These are phyloP conservation scores for Aspergillus sclerotiicarbonarius DNA, from an alignment of 495 filamentous ascomycete species.

Conservation along the genomic window DNA sequence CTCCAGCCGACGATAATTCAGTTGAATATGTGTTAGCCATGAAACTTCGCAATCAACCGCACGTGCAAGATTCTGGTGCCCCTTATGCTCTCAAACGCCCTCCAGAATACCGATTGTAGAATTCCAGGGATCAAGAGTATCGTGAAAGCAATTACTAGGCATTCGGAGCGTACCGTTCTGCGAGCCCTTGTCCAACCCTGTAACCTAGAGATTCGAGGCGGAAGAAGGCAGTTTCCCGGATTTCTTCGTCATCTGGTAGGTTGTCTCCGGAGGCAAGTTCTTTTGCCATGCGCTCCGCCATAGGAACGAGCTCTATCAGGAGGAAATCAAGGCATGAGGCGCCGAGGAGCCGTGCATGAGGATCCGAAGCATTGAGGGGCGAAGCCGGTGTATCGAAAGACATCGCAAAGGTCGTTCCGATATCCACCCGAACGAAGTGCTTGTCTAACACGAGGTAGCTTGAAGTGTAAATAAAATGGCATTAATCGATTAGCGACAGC, in stretches of 20 bases:
- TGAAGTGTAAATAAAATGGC: neutral
- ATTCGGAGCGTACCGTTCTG: conserved; percentile 67
- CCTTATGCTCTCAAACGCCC: neutral
- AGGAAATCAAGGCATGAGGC: conserved; percentile 87
- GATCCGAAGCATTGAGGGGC: conserved; percentile 71
- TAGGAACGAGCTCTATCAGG: conserved; percentile 92
- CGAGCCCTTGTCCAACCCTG: conserved; percentile 87
- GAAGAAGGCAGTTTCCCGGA: conserved; percentile 77
- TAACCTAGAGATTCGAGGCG: conserved; percentile 86
- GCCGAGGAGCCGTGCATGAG: conserved; percentile 71
- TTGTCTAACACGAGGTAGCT: neutral
- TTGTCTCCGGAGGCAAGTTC: conserved; percentile 36
- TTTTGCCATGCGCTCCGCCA: conserved; percentile 73
- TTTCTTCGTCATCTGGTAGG: conserved; percentile 68
- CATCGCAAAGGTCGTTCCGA: conserved; percentile 47
- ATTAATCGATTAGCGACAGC: neutral
- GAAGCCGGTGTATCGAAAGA: conserved; percentile 70
- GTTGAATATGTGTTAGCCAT: neutral
- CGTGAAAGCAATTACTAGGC: neutral
- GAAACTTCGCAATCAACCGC: neutral
- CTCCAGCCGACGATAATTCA: neutral
- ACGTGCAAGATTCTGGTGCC: neutral
- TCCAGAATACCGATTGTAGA: neutral
- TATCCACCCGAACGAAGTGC: neutral
- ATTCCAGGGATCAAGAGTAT: neutral